Percentiles rank a stretch among this genome's conserved stretches.
These are phyloP conservation scores for Neocallimastix lanati DNA, from an alignment of 192 early-diverging fungal species.

Conservation along the genomic window DNA sequence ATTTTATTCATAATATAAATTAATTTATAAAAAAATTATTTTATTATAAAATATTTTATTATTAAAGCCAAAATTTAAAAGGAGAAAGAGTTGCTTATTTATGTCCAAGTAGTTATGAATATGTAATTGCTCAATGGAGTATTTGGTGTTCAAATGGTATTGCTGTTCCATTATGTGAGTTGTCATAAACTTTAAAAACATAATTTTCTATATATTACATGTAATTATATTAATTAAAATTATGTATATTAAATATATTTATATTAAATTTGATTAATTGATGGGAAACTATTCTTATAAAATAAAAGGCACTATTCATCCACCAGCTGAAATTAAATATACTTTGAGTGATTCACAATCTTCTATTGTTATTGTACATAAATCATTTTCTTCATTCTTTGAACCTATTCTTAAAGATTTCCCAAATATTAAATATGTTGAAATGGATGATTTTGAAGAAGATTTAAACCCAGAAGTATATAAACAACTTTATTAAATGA, in stretches of 20 bases:
- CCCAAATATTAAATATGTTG: not conserved
- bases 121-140: slow-evolving; percentile 48
- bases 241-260: too few relatives aligned
- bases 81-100: slow-evolving; percentile 20
- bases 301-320: slow-evolving; percentile 53
- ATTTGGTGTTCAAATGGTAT: slow-evolving; percentile 65
- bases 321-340: slow-evolving; percentile 55
- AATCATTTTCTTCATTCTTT: slow-evolving; percentile 18
- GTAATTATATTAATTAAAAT: too few relatives aligned
- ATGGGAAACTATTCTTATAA: too few relatives aligned
- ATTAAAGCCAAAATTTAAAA: slow-evolving; percentile 13
- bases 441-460: not conserved
- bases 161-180: slow-evolving; percentile 56
- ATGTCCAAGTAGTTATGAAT: slow-evolving; percentile 37
- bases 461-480: not conserved
- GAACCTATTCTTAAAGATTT: not conserved
- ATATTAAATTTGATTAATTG: too few relatives aligned
- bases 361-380: slow-evolving; percentile 36
- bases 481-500: too few relatives aligned
- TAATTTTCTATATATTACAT: not conserved
- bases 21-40: too few relatives aligned
- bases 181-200: too few relatives aligned
- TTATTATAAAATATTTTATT: too few relatives aligned
- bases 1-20: too few relatives aligned
- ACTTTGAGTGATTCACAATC: slow-evolving; percentile 47